phyloP scores from a whole-genome alignment of 306 rosid genomes.

The Argentina anserina region DNA sequence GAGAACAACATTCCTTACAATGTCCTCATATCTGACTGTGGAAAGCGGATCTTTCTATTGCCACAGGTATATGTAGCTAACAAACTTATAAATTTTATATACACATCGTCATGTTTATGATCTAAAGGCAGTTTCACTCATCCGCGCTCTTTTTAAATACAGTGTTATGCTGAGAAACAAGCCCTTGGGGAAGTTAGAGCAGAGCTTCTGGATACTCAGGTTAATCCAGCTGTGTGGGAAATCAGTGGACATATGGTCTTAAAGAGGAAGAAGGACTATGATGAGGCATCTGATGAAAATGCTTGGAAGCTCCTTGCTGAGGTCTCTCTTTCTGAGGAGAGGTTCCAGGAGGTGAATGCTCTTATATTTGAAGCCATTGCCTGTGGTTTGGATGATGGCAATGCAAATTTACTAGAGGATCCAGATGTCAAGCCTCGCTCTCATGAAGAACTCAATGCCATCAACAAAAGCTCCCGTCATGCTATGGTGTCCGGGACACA shows the following conservation, averaged over 20 bases:
- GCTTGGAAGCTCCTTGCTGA: slow-evolving; percentile 94
- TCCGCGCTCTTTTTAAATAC: slow-evolving; percentile 11
- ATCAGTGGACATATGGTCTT: slow-evolving; percentile 95
- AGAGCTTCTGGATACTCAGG: slow-evolving; percentile 93
- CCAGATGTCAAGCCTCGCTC: slow-evolving; percentile 9
- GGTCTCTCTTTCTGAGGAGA: slow-evolving; percentile 85
- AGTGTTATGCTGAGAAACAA: slow-evolving; percentile 98
- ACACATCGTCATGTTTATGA: background rate
- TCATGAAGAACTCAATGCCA: slow-evolving; percentile 32
- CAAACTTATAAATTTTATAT: background rate
- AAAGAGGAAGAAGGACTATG: slow-evolving; percentile 87
- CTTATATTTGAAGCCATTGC: slow-evolving; percentile 67
- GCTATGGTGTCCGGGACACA: slow-evolving; percentile 48
- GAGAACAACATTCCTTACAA: slow-evolving; percentile 80
- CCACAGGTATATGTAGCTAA: slow-evolving; percentile 69
- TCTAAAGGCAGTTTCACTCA: background rate
- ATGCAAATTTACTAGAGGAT: slow-evolving; percentile 10
- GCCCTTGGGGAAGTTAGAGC: slow-evolving; percentile 90
- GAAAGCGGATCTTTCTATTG: slow-evolving; percentile 67
- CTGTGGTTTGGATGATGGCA: slow-evolving; percentile 22
- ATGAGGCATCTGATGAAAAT: slow-evolving; percentile 85
- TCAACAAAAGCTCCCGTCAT: slow-evolving; percentile 29
- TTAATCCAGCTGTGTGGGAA: slow-evolving; percentile 99
- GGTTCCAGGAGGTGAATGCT: slow-evolving; percentile 77
- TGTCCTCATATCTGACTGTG: slow-evolving; percentile 76